These are phyloP conservation scores for Corchorus capsularis DNA, from an alignment of 345 rosid genomes.

Conservation along the genomic window DNA sequence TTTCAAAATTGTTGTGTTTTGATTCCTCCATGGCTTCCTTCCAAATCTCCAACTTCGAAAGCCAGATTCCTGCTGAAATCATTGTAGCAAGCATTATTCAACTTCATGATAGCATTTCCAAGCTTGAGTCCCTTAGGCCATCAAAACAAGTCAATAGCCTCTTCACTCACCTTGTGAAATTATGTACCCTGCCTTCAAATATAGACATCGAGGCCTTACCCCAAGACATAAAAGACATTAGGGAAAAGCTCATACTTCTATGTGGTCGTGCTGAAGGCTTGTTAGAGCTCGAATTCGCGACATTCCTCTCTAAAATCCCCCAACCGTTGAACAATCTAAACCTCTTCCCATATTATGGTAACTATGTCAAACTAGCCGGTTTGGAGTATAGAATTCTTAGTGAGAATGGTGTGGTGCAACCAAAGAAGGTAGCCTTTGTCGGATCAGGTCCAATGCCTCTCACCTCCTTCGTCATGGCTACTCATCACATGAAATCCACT, in stretches of 20 bases:
- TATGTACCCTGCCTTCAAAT: constrained; percentile 13
- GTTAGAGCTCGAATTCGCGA: constrained; percentile 43
- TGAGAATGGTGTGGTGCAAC: constrained; percentile 30
- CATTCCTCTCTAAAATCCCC: constrained; percentile 27
- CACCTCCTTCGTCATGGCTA: constrained; percentile 42
- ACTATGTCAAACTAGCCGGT: constrained; percentile 40
- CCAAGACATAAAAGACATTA: constrained; percentile 27
- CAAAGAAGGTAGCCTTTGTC: constrained; percentile 40
- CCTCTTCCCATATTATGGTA: constrained; percentile 40
- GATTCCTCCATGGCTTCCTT: background rate
- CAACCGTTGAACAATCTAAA: constrained; percentile 32
- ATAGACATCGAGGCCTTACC: background rate
- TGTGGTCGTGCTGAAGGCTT: constrained; percentile 40
- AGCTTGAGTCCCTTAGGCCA: constrained; percentile 14
- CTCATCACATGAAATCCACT: constrained; percentile 33
- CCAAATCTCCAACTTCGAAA: constrained; percentile 4
- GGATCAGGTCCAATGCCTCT: constrained; percentile 55
- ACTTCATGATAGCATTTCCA: constrained; percentile 8
- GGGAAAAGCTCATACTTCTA: constrained; percentile 32
- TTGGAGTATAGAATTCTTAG: constrained; percentile 30
- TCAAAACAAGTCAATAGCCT: constrained; percentile 14
- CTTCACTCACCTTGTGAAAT: constrained; percentile 12
- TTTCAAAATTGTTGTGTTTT: too few species aligned
- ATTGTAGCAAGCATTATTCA: background rate
- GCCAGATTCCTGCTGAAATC: background rate